phyloP scores from a whole-genome alignment of 2,329 filamentous ascomycete genomes.

The Penicillium fuscoglaucum region DNA sequence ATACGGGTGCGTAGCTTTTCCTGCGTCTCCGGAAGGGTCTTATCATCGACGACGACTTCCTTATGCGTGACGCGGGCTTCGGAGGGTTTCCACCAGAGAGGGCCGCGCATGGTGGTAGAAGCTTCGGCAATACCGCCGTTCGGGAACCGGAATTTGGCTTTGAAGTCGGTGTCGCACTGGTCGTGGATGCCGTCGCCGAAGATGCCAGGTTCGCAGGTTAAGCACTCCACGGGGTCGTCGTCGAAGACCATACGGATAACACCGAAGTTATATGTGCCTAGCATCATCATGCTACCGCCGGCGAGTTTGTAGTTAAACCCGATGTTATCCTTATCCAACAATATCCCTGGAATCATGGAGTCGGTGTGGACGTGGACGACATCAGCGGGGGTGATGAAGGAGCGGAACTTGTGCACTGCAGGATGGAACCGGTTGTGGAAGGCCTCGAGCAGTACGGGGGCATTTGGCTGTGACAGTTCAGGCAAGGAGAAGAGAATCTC shows the following conservation, averaged over 20 bases:
- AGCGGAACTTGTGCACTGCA: background rate
- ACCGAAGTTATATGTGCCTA: background rate
- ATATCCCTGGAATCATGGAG: background rate
- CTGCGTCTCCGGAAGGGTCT: background rate
- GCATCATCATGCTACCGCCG: background rate
- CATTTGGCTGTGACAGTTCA: background rate
- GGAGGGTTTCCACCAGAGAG: background rate
- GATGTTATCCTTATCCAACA: background rate
- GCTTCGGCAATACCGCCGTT: background rate
- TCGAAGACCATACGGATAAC: background rate
- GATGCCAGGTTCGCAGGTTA: background rate
- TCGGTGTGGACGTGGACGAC: background rate
- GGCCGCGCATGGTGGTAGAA: background rate
- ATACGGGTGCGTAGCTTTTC: background rate
- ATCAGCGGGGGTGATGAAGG: background rate
- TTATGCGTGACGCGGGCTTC: background rate
- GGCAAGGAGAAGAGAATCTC: background rate
- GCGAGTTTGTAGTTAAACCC: background rate
- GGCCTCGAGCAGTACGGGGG: background rate
- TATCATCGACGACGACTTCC: background rate
- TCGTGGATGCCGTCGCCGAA: background rate
- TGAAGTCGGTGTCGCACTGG: background rate
- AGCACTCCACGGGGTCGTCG: background rate
- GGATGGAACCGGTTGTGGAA: background rate
- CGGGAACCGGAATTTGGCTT: background rate